phyloP scores from a whole-genome alignment of 2,329 filamentous ascomycete species.

The Penicillium sp. region DNA sequence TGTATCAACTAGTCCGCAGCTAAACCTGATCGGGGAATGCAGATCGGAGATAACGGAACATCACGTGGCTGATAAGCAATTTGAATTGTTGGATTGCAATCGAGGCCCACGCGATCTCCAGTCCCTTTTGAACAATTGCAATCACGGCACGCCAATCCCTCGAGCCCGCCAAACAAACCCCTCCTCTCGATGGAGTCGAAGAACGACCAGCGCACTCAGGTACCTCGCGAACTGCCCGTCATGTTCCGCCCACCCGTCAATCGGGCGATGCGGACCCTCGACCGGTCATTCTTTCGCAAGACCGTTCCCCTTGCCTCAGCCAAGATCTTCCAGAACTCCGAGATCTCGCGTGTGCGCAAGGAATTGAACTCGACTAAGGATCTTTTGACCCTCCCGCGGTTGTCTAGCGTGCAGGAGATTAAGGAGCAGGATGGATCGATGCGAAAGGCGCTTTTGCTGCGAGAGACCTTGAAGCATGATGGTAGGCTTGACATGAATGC shows the following conservation, averaged over 20 bases:
- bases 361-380: constrained; percentile 69
- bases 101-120: constrained; percentile 9
- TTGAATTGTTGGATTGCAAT: constrained; percentile 3
- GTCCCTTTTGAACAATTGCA: constrained; percentile 1
- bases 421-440: constrained; percentile 59
- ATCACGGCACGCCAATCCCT: constrained; percentile 1
- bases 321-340: constrained; percentile 72
- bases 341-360: constrained; percentile 73
- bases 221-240: constrained; percentile 34
- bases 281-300: constrained; percentile 81
- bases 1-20: too few species aligned
- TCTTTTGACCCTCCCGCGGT: constrained; percentile 65
- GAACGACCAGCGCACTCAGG: constrained; percentile 17
- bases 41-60: not conserved
- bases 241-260: constrained; percentile 82
- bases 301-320: constrained; percentile 78
- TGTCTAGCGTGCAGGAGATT: constrained; percentile 62
- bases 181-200: constrained; percentile 28
- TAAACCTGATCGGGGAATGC: not conserved
- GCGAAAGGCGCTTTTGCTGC: constrained; percentile 45
- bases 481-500: constrained; percentile 37
- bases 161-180: not conserved
- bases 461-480: constrained; percentile 43
- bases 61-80: constrained; percentile 33
- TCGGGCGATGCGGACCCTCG: constrained; percentile 77